Percentiles rank a stretch among this genome's conserved stretches.
These are phyloP conservation scores for Penicillium capsulatum DNA, from an alignment of 2,329 filamentous ascomycete species.

Conservation along the genomic window DNA sequence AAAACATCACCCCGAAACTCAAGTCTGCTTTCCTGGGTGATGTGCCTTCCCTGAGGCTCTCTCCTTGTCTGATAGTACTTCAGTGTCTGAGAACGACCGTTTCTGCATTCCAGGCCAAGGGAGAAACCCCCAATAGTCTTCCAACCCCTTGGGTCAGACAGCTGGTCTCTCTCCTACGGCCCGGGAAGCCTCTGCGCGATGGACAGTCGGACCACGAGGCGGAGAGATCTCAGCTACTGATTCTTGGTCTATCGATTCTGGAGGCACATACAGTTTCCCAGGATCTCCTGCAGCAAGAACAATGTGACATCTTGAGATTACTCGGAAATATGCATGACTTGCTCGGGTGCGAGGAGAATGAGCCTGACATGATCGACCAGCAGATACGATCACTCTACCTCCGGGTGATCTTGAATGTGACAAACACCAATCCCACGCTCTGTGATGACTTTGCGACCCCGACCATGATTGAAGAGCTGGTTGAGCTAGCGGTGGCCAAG, in stretches of 20 bases:
- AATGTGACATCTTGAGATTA: conserved; percentile 26
- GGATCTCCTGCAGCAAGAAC: conserved; percentile 23
- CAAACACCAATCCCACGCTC: conserved; percentile 70
- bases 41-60: conserved; percentile 17
- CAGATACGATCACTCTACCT: conserved; percentile 47
- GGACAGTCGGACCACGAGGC: conserved; percentile 1
- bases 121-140: conserved; percentile 27
- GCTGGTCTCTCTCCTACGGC: conserved; percentile 30
- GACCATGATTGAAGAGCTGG: conserved; percentile 36
- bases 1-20: conserved; percentile 23
- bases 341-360: conserved; percentile 28
- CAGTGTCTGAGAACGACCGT: conserved; percentile 32
- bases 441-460: conserved; percentile 61
- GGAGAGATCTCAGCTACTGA: conserved; percentile 24
- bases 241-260: conserved; percentile 34
- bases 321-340: conserved; percentile 38
- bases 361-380: conserved; percentile 16
- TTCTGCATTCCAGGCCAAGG: conserved; percentile 30
- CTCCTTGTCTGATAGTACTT: conserved; percentile 33
- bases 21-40: conserved; percentile 26
- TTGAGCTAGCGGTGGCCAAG: conserved; percentile 34
- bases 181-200: conserved; percentile 6
- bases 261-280: conserved; percentile 36
- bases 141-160: conserved; percentile 25
- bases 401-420: conserved; percentile 76